A percentile compares a stretch with the other conserved stretches of the same genome.
Conservation (phyloP, 2,329 filamentous ascomycete species). For the Botrytis porri region DNA sequence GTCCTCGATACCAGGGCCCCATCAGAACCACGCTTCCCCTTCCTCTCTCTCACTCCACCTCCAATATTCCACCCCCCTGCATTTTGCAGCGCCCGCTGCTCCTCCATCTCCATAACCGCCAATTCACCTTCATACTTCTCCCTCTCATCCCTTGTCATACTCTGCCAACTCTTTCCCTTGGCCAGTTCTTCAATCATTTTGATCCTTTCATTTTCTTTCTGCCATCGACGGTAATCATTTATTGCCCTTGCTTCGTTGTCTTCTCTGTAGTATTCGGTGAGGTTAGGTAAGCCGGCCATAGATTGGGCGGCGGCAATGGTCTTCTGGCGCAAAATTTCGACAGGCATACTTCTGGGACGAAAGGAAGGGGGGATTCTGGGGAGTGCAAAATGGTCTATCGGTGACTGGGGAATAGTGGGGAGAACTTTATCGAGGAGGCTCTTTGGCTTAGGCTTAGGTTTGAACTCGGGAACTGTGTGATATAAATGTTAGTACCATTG, state of each 20-base stretch:
- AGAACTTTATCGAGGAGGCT: not conserved
- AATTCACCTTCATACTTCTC: not conserved
- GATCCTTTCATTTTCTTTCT: not conserved
- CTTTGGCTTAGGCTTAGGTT: not conserved
- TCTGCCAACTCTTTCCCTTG: not conserved
- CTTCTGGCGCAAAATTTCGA: not conserved
- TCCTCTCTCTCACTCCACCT: too few relatives aligned
- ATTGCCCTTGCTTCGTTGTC: not conserved
- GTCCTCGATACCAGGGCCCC: not conserved
- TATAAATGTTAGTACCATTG: not conserved
- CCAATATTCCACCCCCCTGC: not conserved
- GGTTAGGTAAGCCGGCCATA: not conserved
- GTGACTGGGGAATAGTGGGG: not conserved
- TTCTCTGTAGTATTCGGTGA: slow-evolving; percentile 3
- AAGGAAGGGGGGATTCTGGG: slow-evolving; percentile 26
- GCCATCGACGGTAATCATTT: not conserved
- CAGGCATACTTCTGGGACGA: not conserved
- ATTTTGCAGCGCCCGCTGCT: not conserved
- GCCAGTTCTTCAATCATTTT: not conserved
- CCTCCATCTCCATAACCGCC: not conserved
- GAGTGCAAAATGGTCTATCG: slow-evolving; percentile 21
- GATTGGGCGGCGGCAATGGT: slow-evolving; percentile 1
- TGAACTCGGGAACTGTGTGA: slow-evolving; percentile 27
- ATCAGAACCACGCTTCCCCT: not conserved
- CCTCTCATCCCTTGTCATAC: not conserved